These are phyloP conservation scores for Acanthochlamys bracteata DNA, from an alignment of 106 monocot genomes.

Conservation along the genomic window DNA sequence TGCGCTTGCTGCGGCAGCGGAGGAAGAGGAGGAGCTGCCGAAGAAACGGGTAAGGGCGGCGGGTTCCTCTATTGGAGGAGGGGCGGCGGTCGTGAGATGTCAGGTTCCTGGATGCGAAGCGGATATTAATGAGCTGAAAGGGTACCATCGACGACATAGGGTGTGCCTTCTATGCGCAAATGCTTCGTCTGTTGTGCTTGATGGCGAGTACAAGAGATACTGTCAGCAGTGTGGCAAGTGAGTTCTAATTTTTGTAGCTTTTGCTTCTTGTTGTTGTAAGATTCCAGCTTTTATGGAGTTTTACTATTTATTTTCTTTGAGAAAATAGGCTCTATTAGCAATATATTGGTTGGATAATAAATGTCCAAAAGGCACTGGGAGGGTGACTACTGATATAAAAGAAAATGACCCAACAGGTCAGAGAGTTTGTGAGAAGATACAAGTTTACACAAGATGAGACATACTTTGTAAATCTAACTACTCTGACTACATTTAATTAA, in stretches of 20 bases:
- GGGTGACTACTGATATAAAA: too few relatives aligned
- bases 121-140: constrained; percentile 87
- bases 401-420: too few relatives aligned
- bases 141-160: constrained; percentile 73
- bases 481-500: too few relatives aligned
- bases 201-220: constrained; percentile 73
- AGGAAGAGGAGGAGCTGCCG: constrained; percentile 19
- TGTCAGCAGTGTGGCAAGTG: constrained; percentile 99
- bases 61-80: constrained; percentile 8
- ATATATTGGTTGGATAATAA: too few relatives aligned
- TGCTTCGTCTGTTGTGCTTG: constrained; percentile 53
- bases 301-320: too few relatives aligned
- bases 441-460: too few relatives aligned
- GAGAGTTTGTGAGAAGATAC: too few relatives aligned
- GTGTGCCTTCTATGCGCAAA: constrained; percentile 74
- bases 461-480: too few relatives aligned
- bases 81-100: constrained; percentile 32
- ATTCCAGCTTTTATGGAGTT: too few relatives aligned
- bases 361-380: too few relatives aligned
- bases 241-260: constrained; percentile 12
- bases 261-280: background rate
- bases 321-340: too few relatives aligned
- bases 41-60: constrained; percentile 38
- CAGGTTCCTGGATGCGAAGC: constrained; percentile 82
- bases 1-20: constrained; percentile 41